These are phyloP conservation scores for Nakazawaea ernobii DNA, from an alignment of 805 yeast species.

Conservation along the genomic window DNA sequence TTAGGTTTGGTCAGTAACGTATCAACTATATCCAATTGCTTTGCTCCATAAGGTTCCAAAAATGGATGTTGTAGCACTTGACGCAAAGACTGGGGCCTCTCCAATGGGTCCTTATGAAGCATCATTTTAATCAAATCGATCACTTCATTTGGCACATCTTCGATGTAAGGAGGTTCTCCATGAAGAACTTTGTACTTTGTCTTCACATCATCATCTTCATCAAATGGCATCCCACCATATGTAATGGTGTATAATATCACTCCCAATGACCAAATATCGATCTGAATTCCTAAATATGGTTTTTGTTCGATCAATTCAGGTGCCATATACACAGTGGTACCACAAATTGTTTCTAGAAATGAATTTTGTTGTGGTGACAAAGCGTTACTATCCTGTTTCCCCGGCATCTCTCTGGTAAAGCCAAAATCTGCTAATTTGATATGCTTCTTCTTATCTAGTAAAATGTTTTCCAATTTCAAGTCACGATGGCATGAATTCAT, in stretches of 20 bases:
- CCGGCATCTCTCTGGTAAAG: constrained; percentile 69
- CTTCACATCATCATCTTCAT: constrained; percentile 66
- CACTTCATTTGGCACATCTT: constrained; percentile 42
- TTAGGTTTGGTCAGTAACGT: constrained; percentile 28
- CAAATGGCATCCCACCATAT: constrained; percentile 88
- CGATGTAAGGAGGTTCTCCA: constrained; percentile 56
- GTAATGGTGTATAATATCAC: constrained; percentile 79
- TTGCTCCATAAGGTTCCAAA: constrained; percentile 38
- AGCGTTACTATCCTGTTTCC: not conserved
- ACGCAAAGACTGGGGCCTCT: constrained; percentile 48
- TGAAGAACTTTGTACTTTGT: constrained; percentile 57
- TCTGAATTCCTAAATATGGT: constrained; percentile 72
- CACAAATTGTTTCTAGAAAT: constrained; percentile 79
- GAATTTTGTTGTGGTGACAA: constrained; percentile 12
- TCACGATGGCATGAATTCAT: constrained; percentile 81
- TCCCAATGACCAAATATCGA: constrained; percentile 92
- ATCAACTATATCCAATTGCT: constrained; percentile 33
- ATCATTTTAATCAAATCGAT: constrained; percentile 45
- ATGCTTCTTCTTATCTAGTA: constrained; percentile 49
- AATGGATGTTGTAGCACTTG: constrained; percentile 49
- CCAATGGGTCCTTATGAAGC: constrained; percentile 59
- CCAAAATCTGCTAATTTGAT: constrained; percentile 91
- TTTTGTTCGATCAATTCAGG: constrained; percentile 75
- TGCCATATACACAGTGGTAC: constrained; percentile 95
- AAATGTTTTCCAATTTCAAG: constrained; percentile 73